These are phyloP conservation scores for Neurospora tetraspora DNA, from an alignment of 495 filamentous ascomycete species.

Conservation along the genomic window DNA sequence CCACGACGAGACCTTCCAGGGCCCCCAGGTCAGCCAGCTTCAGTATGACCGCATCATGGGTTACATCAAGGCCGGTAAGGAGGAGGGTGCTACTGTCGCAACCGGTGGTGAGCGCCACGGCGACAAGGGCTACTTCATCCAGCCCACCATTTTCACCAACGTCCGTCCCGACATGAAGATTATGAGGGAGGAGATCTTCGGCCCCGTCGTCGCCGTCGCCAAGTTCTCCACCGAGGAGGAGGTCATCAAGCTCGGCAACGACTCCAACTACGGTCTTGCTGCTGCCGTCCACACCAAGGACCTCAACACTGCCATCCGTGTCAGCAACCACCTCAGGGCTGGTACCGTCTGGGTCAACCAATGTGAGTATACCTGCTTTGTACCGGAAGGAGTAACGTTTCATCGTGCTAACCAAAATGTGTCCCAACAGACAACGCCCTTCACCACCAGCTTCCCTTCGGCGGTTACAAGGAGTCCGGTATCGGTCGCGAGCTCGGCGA, in stretches of 20 bases:
- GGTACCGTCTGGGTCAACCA: slow-evolving; percentile 93
- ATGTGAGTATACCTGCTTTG: slow-evolving; percentile 37
- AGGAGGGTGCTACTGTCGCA: slow-evolving; percentile 76
- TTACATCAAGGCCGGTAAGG: slow-evolving; percentile 88
- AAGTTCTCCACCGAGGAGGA: slow-evolving; percentile 91
- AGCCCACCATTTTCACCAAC: slow-evolving; percentile 93
- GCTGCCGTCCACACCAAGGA: slow-evolving; percentile 88
- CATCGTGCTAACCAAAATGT: neutral
- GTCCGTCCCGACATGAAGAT: slow-evolving; percentile 93
- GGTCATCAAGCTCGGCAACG: slow-evolving; percentile 71
- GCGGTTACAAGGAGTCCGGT: slow-evolving; percentile 89
- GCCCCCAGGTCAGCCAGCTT: slow-evolving; percentile 87
- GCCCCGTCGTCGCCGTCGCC: slow-evolving; percentile 83
- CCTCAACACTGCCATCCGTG: slow-evolving; percentile 86
- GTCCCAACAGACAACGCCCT: slow-evolving; percentile 55
- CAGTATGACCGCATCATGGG: slow-evolving; percentile 98
- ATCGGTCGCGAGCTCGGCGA: slow-evolving; percentile 92
- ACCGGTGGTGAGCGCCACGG: slow-evolving; percentile 83
- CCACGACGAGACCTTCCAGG: slow-evolving; percentile 81
- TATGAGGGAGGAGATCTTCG: slow-evolving; percentile 97
- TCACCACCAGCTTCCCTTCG: slow-evolving; percentile 68
- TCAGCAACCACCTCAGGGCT: slow-evolving; percentile 69
- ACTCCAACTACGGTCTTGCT: slow-evolving; percentile 77
- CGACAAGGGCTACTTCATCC: slow-evolving; percentile 89
- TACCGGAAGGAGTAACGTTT: neutral